These are phyloP conservation scores for Aquanectria penicillioides DNA, from an alignment of 2,329 filamentous ascomycete species.

Conservation along the genomic window DNA sequence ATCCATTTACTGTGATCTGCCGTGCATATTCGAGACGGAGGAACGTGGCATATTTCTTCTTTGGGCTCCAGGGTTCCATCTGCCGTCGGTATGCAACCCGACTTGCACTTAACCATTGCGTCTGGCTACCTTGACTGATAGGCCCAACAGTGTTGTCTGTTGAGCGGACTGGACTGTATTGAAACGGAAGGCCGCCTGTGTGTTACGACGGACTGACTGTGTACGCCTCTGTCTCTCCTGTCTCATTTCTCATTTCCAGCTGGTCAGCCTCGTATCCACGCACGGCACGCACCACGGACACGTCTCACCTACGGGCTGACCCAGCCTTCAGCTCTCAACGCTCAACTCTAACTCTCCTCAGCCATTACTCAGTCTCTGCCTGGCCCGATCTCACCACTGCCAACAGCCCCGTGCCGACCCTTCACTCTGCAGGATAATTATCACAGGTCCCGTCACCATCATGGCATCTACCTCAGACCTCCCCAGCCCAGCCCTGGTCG, in stretches of 20 bases:
- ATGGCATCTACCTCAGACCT: slow-evolving; percentile 18
- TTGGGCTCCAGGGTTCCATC: too few relatives aligned
- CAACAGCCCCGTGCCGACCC: too few relatives aligned
- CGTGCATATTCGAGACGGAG: too few relatives aligned
- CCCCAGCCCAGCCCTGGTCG: slow-evolving; percentile 42
- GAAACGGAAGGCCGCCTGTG: too few relatives aligned
- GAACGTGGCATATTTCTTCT: background rate
- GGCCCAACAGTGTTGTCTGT: background rate
- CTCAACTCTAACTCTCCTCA: too few relatives aligned
- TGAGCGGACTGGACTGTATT: too few relatives aligned
- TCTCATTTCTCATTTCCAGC: slow-evolving; percentile 2
- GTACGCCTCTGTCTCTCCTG: background rate
- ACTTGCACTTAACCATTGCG: background rate
- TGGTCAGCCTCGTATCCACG: slow-evolving; percentile 4
- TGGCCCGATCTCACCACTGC: too few relatives aligned
- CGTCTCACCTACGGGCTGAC: background rate
- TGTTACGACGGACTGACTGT: too few relatives aligned
- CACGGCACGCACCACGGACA: background rate
- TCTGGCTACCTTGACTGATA: background rate
- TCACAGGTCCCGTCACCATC: background rate
- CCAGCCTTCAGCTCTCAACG: background rate
- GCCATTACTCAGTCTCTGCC: too few relatives aligned
- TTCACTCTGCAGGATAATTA: background rate
- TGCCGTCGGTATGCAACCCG: background rate
- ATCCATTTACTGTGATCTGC: too few relatives aligned